phyloP scores from a whole-genome alignment of 1,284 basidiomycete species.

The Trametes versicolor region DNA sequence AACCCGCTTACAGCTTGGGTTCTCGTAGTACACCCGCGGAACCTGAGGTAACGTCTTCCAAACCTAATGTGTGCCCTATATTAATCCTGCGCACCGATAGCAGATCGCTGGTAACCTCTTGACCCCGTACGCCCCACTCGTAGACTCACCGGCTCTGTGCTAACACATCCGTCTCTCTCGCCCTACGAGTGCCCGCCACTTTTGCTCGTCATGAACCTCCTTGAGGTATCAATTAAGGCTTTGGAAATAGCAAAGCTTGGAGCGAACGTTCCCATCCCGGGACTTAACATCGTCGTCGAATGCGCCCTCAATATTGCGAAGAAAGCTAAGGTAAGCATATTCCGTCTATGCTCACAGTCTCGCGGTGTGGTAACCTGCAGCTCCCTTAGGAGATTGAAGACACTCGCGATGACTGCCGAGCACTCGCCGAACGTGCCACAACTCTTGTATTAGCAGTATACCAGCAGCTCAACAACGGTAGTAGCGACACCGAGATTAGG shows the following conservation, averaged over 20 bases:
- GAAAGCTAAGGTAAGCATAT: not conserved
- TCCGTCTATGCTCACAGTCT: not conserved
- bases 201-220: too few relatives aligned
- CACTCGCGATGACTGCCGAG: not conserved
- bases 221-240: not conserved
- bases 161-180: too few relatives aligned
- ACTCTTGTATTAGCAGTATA: not conserved
- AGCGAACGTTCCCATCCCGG: not conserved
- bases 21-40: too few relatives aligned
- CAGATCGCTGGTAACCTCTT: too few relatives aligned
- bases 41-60: too few relatives aligned
- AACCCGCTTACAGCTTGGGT: too few relatives aligned
- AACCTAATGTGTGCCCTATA: too few relatives aligned
- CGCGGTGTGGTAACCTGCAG: too few relatives aligned
- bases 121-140: too few relatives aligned
- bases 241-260: not conserved
- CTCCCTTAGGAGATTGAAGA: not conserved
- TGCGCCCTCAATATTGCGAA: not conserved
- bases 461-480: not conserved
- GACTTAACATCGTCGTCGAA: not conserved
- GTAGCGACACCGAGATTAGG: not conserved
- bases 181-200: too few relatives aligned
- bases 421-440: not conserved
- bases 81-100: too few relatives aligned
- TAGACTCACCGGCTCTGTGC: too few relatives aligned